Evolutionary conservation across 305 asterid genomes (phyloP), one percentile per base, ranked within the genome.

Genomic region (Fraxinus floribunda): DNA sequence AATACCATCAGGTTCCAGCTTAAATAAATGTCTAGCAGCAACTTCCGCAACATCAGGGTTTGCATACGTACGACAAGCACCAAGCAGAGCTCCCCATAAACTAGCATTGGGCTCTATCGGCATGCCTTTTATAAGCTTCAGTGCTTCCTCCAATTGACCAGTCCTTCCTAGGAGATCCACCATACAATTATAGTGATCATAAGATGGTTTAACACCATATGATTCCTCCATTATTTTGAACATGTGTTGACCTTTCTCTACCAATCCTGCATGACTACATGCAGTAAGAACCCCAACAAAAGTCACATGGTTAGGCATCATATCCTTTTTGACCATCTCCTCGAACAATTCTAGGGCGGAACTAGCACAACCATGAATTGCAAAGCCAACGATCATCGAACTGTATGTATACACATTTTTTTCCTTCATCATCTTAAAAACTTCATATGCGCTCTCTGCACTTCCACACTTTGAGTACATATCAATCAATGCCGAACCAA

Each of bases 61-160:
- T 22, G 81, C 86, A 64, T 92, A 86, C 13, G 84, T 82, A 10
- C 97, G 92, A 78, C 95, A 91, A 18, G 95, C 91, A 73, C 92
- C 97, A 3, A 95, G 91, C 73, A 95, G 90, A 83, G 98, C 97
- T 44, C 98, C 97, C 98, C 98, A 93, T 2, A 92, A 81, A 46
- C 94, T 86, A 0, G 94, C 93, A 79, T 84, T 85, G 75, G 98
- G 90, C 78, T 90, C 89, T 83, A 90, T 82, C 3, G 94, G 94
- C 98, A 93, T 91, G 6, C 79, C 80, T 84, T 44, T 77, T 34
- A 91, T 85, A 26, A 95, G 88, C n/a, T 84, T 39, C 0, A 91
- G 86, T 2, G 98, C 98, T 80, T 92, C 93, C 22, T 92, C 86
- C 52, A 95, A 85, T 70, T 78, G 79, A 10, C 98, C 98, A 0